These are phyloP conservation scores for Phytopythium montanum DNA, from an alignment of 352 stramenopile genomes.

Conservation along the genomic window DNA sequence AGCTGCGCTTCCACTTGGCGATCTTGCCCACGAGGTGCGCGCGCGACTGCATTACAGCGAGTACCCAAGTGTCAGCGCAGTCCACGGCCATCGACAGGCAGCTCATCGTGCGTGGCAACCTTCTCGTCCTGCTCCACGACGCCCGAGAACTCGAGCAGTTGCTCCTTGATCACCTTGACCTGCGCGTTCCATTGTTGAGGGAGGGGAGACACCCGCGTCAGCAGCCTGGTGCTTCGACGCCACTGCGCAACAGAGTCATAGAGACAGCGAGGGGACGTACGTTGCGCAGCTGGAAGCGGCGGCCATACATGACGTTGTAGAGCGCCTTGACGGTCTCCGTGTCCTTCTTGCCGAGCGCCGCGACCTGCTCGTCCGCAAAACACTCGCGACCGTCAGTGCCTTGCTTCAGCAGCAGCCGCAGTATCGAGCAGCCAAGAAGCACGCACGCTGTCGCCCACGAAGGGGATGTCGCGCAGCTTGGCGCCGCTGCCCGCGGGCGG, in stretches of 20 bases:
- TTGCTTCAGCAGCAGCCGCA: not conserved
- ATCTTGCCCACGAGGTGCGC: slow-evolving; percentile 62
- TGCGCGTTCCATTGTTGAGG: no score
- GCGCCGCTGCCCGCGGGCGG: slow-evolving; percentile 45
- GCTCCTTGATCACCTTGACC: slow-evolving; percentile 78
- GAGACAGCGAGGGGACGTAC: slow-evolving; percentile 23
- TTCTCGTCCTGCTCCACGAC: slow-evolving; percentile 60
- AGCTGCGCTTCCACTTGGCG: slow-evolving; percentile 61
- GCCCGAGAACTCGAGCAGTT: slow-evolving; percentile 78
- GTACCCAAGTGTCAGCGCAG: not conserved
- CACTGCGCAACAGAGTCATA: no score
- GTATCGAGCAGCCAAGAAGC: not conserved
- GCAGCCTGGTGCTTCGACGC: no score
- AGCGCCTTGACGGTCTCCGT: slow-evolving; percentile 69
- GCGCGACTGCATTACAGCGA: slow-evolving; percentile 27
- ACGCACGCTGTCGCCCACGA: slow-evolving; percentile 44
- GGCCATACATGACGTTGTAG: slow-evolving; percentile 77
- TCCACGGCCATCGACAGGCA: not conserved
- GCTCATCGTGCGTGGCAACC: slow-evolving; percentile 17
- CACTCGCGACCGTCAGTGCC: not conserved
- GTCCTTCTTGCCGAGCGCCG: slow-evolving; percentile 68
- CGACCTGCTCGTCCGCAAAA: slow-evolving; percentile 29
- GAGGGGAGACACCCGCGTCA: not conserved
- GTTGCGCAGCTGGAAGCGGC: slow-evolving; percentile 78
- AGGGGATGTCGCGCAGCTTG: slow-evolving; percentile 65